Conservation (phyloP, 805 yeast genomes). For the Nadsonia fulvescens region DNA sequence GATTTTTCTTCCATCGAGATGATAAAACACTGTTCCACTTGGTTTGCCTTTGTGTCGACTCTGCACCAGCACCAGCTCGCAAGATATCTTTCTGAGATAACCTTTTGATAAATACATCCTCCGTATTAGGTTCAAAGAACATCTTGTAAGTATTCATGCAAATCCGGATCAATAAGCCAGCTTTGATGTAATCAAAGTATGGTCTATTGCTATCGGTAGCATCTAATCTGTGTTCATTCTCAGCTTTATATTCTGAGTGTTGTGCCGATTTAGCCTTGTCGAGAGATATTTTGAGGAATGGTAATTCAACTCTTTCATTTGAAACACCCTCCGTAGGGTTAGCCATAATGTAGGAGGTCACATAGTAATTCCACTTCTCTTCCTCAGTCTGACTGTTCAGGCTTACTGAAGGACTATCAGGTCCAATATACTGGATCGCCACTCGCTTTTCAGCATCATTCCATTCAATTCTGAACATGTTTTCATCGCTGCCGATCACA, state of each 20-base stretch:
- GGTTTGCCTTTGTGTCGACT: too few species aligned
- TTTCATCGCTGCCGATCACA: slow-evolving; percentile 70
- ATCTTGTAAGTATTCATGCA: slow-evolving; percentile 63
- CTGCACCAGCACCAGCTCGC: slow-evolving; percentile 26
- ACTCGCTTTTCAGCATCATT: slow-evolving; percentile 34
- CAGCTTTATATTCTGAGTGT: slow-evolving; percentile 11
- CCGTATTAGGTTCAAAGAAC: slow-evolving; percentile 61
- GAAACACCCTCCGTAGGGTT: slow-evolving; percentile 96
- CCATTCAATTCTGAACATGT: slow-evolving; percentile 76
- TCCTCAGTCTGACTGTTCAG: slow-evolving; percentile 62
- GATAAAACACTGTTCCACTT: too few species aligned
- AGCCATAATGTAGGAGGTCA: slow-evolving; percentile 82
- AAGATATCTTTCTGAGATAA: too few species aligned
- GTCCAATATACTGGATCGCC: slow-evolving; percentile 64
- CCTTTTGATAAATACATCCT: slow-evolving; percentile 55
- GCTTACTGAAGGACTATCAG: slow-evolving; percentile 25
- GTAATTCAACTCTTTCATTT: slow-evolving; percentile 55
- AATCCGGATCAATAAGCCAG: slow-evolving; percentile 62
- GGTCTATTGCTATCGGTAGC: slow-evolving; percentile 23
- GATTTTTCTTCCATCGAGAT: slow-evolving; percentile 38
- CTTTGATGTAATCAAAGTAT: slow-evolving; percentile 20
- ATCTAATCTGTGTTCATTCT: slow-evolving; percentile 11
- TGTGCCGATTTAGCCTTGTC: slow-evolving; percentile 9
- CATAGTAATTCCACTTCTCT: slow-evolving; percentile 81
- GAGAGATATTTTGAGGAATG: slow-evolving; percentile 42